phyloP scores from a whole-genome alignment of 257 asterid genomes.

The Ocimum tenuiflorum region DNA sequence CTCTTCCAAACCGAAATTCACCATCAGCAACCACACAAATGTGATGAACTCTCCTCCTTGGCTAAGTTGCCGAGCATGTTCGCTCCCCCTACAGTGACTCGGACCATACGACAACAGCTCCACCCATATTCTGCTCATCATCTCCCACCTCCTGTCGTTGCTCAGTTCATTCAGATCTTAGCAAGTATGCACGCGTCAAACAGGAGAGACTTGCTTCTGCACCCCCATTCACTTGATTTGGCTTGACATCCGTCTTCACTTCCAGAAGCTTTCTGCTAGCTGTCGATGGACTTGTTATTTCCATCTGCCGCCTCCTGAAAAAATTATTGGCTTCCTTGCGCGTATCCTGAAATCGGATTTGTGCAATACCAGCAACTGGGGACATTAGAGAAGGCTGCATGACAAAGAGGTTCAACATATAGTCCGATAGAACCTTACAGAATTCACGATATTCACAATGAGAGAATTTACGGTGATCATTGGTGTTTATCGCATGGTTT shows the following conservation, averaged over 20 bases:
- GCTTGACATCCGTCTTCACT: not conserved
- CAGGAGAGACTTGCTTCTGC: slow-evolving; percentile 20
- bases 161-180: not conserved
- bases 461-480: too few relatives aligned
- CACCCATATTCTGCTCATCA: slow-evolving; percentile 38
- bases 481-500: too few relatives aligned
- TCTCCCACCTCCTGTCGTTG: slow-evolving; percentile 15
- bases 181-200: slow-evolving; percentile 18
- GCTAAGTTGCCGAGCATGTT: slow-evolving; percentile 31
- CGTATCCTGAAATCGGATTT: slow-evolving; percentile 14
- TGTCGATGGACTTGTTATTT: not conserved
- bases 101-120: slow-evolving; percentile 38
- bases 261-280: not conserved
- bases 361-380: slow-evolving; percentile 4
- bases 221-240: slow-evolving; percentile 15
- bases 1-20: slow-evolving; percentile 33
- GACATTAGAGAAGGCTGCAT: slow-evolving; percentile 23
- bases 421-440: slow-evolving; percentile 19
- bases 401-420: slow-evolving; percentile 15
- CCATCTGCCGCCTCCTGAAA: not conserved
- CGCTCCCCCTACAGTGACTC: slow-evolving; percentile 22
- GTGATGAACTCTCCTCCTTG: slow-evolving; percentile 42
- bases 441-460: not conserved
- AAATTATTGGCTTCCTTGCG: slow-evolving; percentile 9
- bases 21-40: slow-evolving; percentile 38